Evolutionary conservation across 441 rosid genomes (phyloP).

Genomic region (Hypseocharis bilobata): DNA sequence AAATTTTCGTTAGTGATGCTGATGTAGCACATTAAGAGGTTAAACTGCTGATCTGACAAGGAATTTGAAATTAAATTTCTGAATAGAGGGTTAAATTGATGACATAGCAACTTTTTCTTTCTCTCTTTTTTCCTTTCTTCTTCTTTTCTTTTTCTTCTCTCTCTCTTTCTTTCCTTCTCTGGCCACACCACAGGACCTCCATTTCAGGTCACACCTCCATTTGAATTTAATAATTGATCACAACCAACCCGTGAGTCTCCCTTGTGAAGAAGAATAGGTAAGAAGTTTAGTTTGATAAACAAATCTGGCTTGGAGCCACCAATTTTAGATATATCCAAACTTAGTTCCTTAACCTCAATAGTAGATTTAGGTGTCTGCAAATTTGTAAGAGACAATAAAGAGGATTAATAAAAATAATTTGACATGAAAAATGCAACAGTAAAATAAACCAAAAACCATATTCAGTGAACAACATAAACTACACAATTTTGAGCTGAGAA

Average conservation of each 20-base stretch:
- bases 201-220: too few relatives aligned
- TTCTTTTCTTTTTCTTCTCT: too few relatives aligned
- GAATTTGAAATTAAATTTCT: too few relatives aligned
- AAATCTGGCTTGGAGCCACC: slow-evolving; percentile 65
- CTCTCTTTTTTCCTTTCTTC: too few relatives aligned
- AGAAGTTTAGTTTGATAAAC: slow-evolving; percentile 56
- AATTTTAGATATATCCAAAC: slow-evolving; percentile 67
- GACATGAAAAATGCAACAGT: neutral
- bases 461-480: neutral
- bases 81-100: too few relatives aligned
- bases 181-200: too few relatives aligned
- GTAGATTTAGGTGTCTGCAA: slow-evolving; percentile 64
- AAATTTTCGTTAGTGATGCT: too few relatives aligned
- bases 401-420: neutral
- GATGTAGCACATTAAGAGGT: too few relatives aligned
- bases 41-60: too few relatives aligned
- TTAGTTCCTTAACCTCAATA: slow-evolving; percentile 66
- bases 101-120: too few relatives aligned
- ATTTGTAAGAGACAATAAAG: slow-evolving; percentile 23
- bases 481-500: neutral
- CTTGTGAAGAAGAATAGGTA: slow-evolving; percentile 56
- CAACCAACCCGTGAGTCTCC: slow-evolving; percentile 26
- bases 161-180: too few relatives aligned
- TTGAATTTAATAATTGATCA: slow-evolving; percentile 35
- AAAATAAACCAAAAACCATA: neutral